These are phyloP conservation scores for Trichoderma erinaceum DNA, from an alignment of 495 filamentous ascomycete genomes.

Conservation along the genomic window DNA sequence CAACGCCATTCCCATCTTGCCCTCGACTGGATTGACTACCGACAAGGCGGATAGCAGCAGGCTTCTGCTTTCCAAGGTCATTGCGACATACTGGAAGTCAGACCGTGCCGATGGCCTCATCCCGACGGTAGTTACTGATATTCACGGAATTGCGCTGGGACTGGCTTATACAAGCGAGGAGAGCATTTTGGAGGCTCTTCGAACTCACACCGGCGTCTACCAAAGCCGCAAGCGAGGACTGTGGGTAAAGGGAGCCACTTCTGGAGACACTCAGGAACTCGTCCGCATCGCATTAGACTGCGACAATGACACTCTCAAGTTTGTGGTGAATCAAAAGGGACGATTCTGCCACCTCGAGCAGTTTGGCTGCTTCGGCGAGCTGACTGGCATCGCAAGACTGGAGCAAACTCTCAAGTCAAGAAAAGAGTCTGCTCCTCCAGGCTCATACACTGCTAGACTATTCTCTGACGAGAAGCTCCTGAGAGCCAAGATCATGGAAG, in stretches of 20 bases:
- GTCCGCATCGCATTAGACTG: slow-evolving; percentile 81
- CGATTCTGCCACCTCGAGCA: slow-evolving; percentile 93
- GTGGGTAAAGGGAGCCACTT: slow-evolving; percentile 95
- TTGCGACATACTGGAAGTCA: slow-evolving; percentile 64
- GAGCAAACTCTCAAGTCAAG: slow-evolving; percentile 77
- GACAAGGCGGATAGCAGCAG: slow-evolving; percentile 51
- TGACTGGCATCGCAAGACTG: slow-evolving; percentile 72
- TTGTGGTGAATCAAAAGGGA: slow-evolving; percentile 83
- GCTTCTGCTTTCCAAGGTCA: slow-evolving; percentile 60
- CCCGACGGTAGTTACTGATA: slow-evolving; percentile 83
- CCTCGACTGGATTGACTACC: slow-evolving; percentile 60
- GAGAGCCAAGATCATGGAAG: slow-evolving; percentile 95
- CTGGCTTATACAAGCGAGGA: slow-evolving; percentile 90
- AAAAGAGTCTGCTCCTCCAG: slow-evolving; percentile 72
- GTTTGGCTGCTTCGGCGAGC: slow-evolving; percentile 82
- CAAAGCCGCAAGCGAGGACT: slow-evolving; percentile 89
- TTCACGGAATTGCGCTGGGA: slow-evolving; percentile 76
- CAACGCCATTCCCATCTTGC: slow-evolving; percentile 71
- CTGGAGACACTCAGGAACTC: slow-evolving; percentile 86
- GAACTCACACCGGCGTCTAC: slow-evolving; percentile 87
- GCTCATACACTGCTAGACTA: slow-evolving; percentile 87
- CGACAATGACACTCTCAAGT: slow-evolving; percentile 85
- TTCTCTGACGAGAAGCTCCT: slow-evolving; percentile 88
- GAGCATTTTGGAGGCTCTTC: slow-evolving; percentile 78
- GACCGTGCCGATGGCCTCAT: slow-evolving; percentile 80